A percentile compares a stretch with the other conserved stretches of the same genome.
Conservation (phyloP, 306 rosid genomes). For the Ochetophila trinervis region DNA sequence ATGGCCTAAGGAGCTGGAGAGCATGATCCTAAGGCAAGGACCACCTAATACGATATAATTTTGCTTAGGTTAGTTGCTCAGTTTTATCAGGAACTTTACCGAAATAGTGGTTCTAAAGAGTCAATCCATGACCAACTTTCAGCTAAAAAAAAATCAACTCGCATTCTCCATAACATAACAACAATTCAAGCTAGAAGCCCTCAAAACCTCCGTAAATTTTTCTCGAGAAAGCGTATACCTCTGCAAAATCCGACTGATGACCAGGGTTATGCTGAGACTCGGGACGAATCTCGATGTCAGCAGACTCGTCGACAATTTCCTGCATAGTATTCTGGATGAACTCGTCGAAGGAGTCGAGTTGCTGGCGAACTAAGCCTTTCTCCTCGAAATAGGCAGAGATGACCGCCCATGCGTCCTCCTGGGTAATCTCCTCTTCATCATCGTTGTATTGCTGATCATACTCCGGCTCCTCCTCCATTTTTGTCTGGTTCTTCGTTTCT, state of each 20-base stretch:
- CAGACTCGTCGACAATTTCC: slow-evolving; percentile 91
- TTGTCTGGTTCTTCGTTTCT: background rate
- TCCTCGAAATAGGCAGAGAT: slow-evolving; percentile 96
- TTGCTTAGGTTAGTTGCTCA: background rate
- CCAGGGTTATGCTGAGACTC: slow-evolving; percentile 97
- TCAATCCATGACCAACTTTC: too few relatives aligned
- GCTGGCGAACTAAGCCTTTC: slow-evolving; percentile 89
- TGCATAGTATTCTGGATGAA: slow-evolving; percentile 97
- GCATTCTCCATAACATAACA: background rate
- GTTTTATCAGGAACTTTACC: too few relatives aligned
- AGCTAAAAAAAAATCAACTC: too few relatives aligned
- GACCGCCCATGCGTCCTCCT: slow-evolving; percentile 98
- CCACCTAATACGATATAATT: background rate
- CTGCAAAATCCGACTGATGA: slow-evolving; percentile 80
- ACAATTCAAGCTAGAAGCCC: background rate
- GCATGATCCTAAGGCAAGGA: background rate
- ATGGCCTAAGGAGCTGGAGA: background rate
- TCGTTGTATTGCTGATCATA: slow-evolving; percentile 65
- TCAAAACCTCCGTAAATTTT: background rate
- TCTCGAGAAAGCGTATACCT: slow-evolving; percentile 37
- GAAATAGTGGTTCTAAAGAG: too few relatives aligned
- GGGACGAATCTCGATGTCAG: slow-evolving; percentile 93
- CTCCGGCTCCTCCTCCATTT: slow-evolving; percentile 74
- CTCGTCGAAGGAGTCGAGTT: slow-evolving; percentile 93
- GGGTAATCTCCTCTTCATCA: slow-evolving; percentile 77